A percentile compares a stretch with the other conserved stretches of the same genome.
These are phyloP conservation scores for Colletotrichum orbiculare DNA, from an alignment of 2,329 filamentous ascomycete species.

Conservation along the genomic window DNA sequence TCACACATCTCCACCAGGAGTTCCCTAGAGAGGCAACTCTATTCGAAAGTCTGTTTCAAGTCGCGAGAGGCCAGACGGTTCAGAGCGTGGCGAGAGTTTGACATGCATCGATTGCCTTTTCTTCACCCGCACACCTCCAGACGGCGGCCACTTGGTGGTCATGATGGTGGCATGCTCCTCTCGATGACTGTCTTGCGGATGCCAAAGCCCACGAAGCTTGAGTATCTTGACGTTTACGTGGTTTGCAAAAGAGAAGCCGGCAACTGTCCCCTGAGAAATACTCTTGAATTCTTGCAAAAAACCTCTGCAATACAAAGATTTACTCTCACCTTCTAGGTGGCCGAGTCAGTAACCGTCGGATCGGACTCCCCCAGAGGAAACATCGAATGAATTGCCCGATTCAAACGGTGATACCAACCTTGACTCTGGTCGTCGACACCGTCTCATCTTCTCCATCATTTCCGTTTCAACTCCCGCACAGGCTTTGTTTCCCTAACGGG, in stretches of 20 bases:
- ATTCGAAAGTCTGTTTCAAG: conserved; percentile 20
- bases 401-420: conserved; percentile 21
- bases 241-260: too few relatives aligned
- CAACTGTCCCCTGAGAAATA: too few relatives aligned
- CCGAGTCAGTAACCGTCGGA: conserved; percentile 12
- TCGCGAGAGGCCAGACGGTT: conserved; percentile 14
- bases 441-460: conserved; percentile 26
- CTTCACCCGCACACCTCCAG: background rate
- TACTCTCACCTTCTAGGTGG: background rate
- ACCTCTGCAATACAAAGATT: too few relatives aligned
- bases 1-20: background rate
- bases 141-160: background rate
- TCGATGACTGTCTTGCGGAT: background rate
- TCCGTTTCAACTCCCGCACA: conserved; percentile 29
- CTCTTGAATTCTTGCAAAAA: too few relatives aligned
- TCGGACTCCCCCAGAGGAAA: conserved; percentile 12
- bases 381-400: conserved; percentile 27
- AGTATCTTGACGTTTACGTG: too few relatives aligned
- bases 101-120: background rate
- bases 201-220: too few relatives aligned
- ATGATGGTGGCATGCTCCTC: background rate
- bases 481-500: conserved; percentile 20
- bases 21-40: conserved; percentile 12
- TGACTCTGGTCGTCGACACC: conserved; percentile 5
- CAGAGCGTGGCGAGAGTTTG: conserved; percentile 2